These are phyloP conservation scores for Eucalyptus sp. DNA, from an alignment of 345 rosid genomes.

Conservation along the genomic window DNA sequence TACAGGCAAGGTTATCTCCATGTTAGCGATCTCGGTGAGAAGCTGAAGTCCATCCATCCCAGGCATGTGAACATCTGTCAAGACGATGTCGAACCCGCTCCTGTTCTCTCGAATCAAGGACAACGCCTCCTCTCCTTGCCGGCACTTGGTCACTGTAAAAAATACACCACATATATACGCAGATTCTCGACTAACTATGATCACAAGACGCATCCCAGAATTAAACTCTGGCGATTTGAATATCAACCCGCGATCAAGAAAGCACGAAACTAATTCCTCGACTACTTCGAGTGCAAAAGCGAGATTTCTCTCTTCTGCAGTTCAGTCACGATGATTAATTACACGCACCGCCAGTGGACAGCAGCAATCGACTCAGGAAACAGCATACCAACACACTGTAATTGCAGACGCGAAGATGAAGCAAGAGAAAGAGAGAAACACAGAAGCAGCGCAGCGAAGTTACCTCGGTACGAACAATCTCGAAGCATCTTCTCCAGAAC, in stretches of 20 bases:
- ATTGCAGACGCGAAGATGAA: no score
- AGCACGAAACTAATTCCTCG: not conserved
- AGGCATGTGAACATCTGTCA: not conserved
- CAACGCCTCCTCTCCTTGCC: not conserved
- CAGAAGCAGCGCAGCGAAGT: not conserved
- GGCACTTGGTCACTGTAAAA: not conserved
- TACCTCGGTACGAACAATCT: not conserved
- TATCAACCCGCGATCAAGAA: not conserved
- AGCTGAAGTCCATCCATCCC: conserved; percentile 2
- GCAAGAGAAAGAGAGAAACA: no score
- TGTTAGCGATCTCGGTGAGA: not conserved
- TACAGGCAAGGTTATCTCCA: not conserved
- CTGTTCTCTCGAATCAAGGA: not conserved
- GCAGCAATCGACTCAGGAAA: not conserved
- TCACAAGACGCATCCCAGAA: not conserved
- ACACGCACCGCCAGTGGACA: not conserved
- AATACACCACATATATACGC: not conserved
- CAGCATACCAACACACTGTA: not conserved
- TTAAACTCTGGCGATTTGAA: not conserved
- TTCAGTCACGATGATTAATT: not conserved
- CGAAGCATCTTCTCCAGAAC: not conserved
- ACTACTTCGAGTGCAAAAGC: not conserved
- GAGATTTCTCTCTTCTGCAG: not conserved
- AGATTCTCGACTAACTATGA: not conserved
- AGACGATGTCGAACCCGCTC: not conserved